Percentiles rank a stretch among this genome's conserved stretches.
Conservation (phyloP, 1,284 basidiomycete genomes). For the Moniliella sp. region DNA sequence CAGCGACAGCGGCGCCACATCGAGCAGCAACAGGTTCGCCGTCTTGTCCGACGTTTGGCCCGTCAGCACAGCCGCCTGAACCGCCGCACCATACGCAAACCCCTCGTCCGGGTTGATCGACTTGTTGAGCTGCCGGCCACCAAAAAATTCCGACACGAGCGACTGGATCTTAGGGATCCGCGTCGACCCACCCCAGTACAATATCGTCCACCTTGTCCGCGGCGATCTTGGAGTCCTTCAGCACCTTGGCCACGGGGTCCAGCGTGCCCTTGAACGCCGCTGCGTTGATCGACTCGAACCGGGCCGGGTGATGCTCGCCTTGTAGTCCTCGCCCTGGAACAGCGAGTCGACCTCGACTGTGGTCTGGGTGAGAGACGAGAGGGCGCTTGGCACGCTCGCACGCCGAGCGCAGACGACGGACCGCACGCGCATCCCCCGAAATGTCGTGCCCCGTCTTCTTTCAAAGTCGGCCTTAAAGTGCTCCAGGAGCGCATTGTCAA, state of each 20-base stretch:
- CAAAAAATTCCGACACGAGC: conserved; percentile 91
- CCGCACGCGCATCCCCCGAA: conserved; percentile 78
- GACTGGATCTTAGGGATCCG: conserved; percentile 99
- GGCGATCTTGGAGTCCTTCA: conserved; percentile 96
- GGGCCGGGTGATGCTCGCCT: conserved; percentile 45
- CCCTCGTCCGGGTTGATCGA: conserved; percentile 44
- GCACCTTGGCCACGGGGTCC: conserved; percentile 92
- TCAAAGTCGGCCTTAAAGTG: conserved; percentile 54
- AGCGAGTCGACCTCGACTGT: conserved; percentile 97
- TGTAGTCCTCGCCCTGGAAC: conserved; percentile 50
- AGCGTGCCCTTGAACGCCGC: conserved; percentile 81
- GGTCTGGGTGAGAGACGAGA: conserved; percentile 91
- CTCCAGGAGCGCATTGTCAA: conserved; percentile 88
- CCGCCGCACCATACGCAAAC: conserved; percentile 36
- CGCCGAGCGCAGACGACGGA: conserved; percentile 78
- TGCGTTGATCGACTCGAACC: conserved; percentile 98
- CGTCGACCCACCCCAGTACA: conserved; percentile 95
- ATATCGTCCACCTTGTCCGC: conserved; percentile 96
- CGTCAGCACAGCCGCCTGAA: conserved; percentile 33
- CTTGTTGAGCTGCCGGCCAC: conserved; percentile 92
- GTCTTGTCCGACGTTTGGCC: conserved; percentile 35
- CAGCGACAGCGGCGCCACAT: conserved; percentile 33
- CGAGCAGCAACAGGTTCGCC: conserved; percentile 32
- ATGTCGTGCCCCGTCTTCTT: conserved; percentile 62
- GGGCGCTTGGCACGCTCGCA: conserved; percentile 98